Percentiles rank a stretch among this genome's conserved stretches.
phyloP scores from a whole-genome alignment of 345 rosid genomes.

The Salix viminalis region DNA sequence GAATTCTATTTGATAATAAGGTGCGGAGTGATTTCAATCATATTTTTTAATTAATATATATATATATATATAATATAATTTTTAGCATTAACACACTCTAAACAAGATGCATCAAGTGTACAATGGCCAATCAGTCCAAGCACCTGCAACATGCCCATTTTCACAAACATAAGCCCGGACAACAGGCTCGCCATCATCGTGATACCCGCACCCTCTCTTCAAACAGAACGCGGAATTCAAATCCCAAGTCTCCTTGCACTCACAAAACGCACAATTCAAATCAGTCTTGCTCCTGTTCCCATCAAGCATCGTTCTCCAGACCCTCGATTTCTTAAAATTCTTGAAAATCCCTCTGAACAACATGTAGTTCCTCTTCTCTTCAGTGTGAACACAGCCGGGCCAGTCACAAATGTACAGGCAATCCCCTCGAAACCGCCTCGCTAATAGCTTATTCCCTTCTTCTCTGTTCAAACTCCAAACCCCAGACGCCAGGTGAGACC shows the following conservation, averaged over 20 bases:
- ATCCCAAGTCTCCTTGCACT: conserved; percentile 79
- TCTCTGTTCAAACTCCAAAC: conserved; percentile 77
- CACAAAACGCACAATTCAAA: conserved; percentile 76
- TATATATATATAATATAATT: no score
- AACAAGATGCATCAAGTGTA: conserved; percentile 40
- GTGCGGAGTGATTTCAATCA: no score
- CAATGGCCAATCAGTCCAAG: conserved; percentile 78
- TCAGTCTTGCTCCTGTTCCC: conserved; percentile 56
- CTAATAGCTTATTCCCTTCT: conserved; percentile 81
- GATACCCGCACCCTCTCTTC: conserved; percentile 68
- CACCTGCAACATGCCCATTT: conserved; percentile 95
- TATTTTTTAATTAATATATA: no score
- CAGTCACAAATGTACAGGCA: conserved; percentile 78
- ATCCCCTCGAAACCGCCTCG: conserved; percentile 87
- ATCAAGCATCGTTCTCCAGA: conserved; percentile 84
- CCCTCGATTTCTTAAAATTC: conserved; percentile 71
- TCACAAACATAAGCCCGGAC: conserved; percentile 96
- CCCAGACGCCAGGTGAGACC: conserved; percentile 72
- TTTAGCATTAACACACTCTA: neutral
- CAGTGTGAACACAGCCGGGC: conserved; percentile 85
- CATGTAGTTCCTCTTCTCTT: conserved; percentile 86
- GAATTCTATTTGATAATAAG: no score
- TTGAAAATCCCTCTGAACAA: conserved; percentile 87
- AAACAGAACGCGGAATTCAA: conserved; percentile 85
- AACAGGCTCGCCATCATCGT: conserved; percentile 91